These are phyloP conservation scores for Pelagomonas calceolata DNA, from an alignment of 108 stramenopile genomes.

Conservation along the genomic window DNA sequence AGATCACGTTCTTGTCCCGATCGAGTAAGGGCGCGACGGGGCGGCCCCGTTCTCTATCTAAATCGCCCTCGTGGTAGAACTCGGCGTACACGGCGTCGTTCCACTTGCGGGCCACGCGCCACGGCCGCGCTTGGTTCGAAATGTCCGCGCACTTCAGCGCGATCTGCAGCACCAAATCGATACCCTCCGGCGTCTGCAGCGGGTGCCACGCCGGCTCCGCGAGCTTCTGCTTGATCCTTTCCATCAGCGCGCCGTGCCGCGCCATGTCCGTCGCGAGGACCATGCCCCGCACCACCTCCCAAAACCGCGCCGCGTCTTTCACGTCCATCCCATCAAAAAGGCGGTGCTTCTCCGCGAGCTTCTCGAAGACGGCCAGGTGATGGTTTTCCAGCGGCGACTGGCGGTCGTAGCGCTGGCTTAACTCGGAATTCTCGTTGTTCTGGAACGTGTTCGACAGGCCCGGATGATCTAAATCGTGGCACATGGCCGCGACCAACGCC, in stretches of 20 bases:
- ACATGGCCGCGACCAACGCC: slow-evolving; percentile 18
- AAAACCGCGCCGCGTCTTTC: slow-evolving; percentile 1
- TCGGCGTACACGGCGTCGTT: background rate
- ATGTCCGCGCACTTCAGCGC: background rate
- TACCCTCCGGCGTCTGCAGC: background rate
- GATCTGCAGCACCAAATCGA: background rate
- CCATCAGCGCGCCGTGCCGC: background rate
- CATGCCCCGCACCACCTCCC: slow-evolving; percentile 15
- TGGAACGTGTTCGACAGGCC: slow-evolving; percentile 33
- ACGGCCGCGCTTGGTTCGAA: background rate
- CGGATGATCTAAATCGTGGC: slow-evolving; percentile 36
- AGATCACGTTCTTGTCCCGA: background rate
- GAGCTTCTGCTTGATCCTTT: background rate
- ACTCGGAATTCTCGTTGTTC: slow-evolving; percentile 6
- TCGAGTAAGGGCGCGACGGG: background rate
- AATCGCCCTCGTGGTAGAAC: background rate
- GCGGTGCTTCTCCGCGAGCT: slow-evolving; percentile 10
- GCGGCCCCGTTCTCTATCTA: background rate
- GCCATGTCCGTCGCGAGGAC: slow-evolving; percentile 36
- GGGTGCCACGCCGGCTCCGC: background rate
- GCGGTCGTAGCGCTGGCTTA: slow-evolving; percentile 29
- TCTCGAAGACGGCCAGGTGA: slow-evolving; percentile 27
- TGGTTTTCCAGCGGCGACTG: slow-evolving; percentile 27
- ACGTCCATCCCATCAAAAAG: background rate
- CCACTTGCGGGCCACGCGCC: background rate